phyloP scores from a whole-genome alignment of 768 basidiomycete genomes.

The Amyloporia xantha region DNA sequence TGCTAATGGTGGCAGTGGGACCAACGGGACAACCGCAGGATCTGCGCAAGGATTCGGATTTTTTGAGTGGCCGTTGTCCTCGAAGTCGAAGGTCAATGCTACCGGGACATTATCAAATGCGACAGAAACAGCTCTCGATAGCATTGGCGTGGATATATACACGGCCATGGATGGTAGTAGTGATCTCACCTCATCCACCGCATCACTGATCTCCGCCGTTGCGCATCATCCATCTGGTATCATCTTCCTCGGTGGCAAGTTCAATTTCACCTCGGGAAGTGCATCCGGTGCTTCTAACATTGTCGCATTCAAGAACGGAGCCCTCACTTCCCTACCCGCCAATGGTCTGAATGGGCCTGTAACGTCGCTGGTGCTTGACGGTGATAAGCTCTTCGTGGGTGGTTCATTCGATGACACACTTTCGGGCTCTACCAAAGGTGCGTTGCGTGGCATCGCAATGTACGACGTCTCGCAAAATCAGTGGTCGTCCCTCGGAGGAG shows the following conservation, averaged over 20 bases:
- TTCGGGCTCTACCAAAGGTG: slow-evolving; percentile 44
- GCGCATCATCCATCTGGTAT: slow-evolving; percentile 59
- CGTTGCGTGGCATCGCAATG: slow-evolving; percentile 53
- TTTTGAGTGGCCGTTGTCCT: slow-evolving; percentile 75
- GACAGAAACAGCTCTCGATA: slow-evolving; percentile 63
- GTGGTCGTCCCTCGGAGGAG: no score
- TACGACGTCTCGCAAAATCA: slow-evolving; percentile 60
- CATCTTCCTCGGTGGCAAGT: slow-evolving; percentile 74
- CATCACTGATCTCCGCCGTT: slow-evolving; percentile 43
- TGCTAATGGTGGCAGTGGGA: slow-evolving; percentile 24
- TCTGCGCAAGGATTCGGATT: slow-evolving; percentile 66
- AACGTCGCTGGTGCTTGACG: slow-evolving; percentile 53
- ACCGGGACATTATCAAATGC: slow-evolving; percentile 58
- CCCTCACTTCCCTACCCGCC: slow-evolving; percentile 43
- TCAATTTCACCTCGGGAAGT: slow-evolving; percentile 51
- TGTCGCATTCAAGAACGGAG: slow-evolving; percentile 57
- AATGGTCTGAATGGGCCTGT: slow-evolving; percentile 81
- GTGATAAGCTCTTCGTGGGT: slow-evolving; percentile 73
- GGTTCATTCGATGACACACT: slow-evolving; percentile 76
- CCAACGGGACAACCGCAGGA: slow-evolving; percentile 27
- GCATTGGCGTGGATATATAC: slow-evolving; percentile 54
- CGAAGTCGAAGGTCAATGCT: slow-evolving; percentile 42
- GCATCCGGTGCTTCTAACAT: slow-evolving; percentile 64
- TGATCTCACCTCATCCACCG: slow-evolving; percentile 27
- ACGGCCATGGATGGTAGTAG: slow-evolving; percentile 45